Conservation (phyloP, 2,329 filamentous ascomycete species). For the Sporothrix protearum region DNA sequence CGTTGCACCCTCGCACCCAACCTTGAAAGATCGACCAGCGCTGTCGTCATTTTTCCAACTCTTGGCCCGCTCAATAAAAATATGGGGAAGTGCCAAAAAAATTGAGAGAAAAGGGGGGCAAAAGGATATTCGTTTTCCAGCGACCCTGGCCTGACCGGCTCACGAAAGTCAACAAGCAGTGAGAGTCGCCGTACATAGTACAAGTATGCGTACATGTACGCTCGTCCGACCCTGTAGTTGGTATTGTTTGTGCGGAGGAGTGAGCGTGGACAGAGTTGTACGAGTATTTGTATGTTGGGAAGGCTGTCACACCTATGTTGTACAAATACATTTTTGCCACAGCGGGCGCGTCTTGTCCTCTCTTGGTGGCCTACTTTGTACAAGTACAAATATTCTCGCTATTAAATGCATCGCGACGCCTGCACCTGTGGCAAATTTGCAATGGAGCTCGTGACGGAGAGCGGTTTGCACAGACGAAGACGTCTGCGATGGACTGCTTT, state of each 20-base stretch:
- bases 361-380: background rate
- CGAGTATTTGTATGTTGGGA: background rate
- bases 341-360: background rate
- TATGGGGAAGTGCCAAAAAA: background rate
- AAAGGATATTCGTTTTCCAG: conserved; percentile 13
- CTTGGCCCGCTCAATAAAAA: background rate
- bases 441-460: background rate
- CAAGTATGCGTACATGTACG: too few relatives aligned
- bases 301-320: background rate
- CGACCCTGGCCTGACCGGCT: background rate
- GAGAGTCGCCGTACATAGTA: background rate
- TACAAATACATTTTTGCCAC: background rate
- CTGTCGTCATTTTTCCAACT: conserved; percentile 5
- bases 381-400: too few relatives aligned
- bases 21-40: background rate
- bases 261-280: background rate
- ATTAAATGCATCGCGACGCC: conserved; percentile 1
- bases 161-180: too few relatives aligned
- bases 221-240: background rate
- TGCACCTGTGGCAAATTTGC: background rate
- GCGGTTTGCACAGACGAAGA: background rate
- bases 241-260: background rate
- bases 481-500: background rate
- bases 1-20: background rate
- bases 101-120: background rate